Evolutionary conservation across 2,329 filamentous ascomycete genomes (phyloP), one percentile per base, ranked within the genome.

Genomic region (Neonectria ditissima): DNA sequence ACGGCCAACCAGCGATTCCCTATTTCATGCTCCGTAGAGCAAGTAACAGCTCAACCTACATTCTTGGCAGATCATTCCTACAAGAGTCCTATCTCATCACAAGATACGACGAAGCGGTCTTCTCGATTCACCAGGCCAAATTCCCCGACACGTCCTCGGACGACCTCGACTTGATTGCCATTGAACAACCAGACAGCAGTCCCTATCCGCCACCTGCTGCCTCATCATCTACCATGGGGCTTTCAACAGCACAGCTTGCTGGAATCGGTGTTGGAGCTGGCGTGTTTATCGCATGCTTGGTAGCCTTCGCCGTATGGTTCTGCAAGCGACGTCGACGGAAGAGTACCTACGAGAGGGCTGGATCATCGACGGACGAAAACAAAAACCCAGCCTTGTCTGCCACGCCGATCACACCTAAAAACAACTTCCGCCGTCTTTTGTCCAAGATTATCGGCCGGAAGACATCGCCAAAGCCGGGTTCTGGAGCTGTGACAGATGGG

Each of bases 21-120:
- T 93, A 92, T 73, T 92, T 93, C 63, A 89, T 90, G 4, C 80
- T 93, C 55, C 84, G 87, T 69, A 85, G 85, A 62, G 80, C 86
- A 11, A 73, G 82, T 20, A 82, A 85, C 60, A 82, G 83, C 37
- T 81, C 80, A 14, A 83, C 87, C 66, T 85, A 87, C 74, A 85
- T 90, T 13, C 83, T 93, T 37, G 91, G 91, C 8, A 84, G 90
- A 34, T 85, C 87, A 0, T 92, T 93, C 67, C 78, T 93, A 57
- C 91, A 93, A 73, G 90, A 93, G 76, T 85, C 90, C 2, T 89
- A 89, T 63, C 75, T 89, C 6, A 81, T 87, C 32, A 86, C 83
- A 26, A 83, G 83, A 66, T 89, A 87, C 70, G 87, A 89, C 64
- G 80, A 80, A 37, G 79, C 76, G 16, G 74, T 75, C 13, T 89